Percentiles rank a stretch among this genome's conserved stretches.
Evolutionary conservation across 306 rosid genomes (phyloP).

Genomic region (Citrullus mucosospermus): DNA sequence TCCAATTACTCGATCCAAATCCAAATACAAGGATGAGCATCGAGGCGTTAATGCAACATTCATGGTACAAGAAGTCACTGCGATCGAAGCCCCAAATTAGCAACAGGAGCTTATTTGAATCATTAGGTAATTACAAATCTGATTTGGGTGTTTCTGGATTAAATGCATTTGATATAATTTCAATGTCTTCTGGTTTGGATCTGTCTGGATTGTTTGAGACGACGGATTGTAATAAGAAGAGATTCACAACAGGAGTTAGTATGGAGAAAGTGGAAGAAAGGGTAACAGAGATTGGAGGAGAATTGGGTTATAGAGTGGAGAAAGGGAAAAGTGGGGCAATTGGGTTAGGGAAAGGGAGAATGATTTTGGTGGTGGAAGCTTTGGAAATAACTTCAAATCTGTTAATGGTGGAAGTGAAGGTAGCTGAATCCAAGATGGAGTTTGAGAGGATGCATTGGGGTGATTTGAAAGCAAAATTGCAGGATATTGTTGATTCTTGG

Average conservation of each 20-base stretch:
- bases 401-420: conserved; percentile 40
- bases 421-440: conserved; percentile 46
- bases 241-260: conserved; percentile 35
- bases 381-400: conserved; percentile 30
- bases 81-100: conserved; percentile 8
- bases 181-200: conserved; percentile 77
- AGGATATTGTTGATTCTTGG: conserved; percentile 52
- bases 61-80: conserved; percentile 48
- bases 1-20: conserved; percentile 63
- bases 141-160: conserved; percentile 13
- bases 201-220: conserved; percentile 60
- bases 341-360: conserved; percentile 56
- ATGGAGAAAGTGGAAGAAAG: conserved; percentile 38
- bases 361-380: conserved; percentile 39
- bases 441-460: conserved; percentile 49
- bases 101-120: conserved; percentile 6
- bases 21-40: conserved; percentile 41
- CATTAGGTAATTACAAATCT: conserved; percentile 8
- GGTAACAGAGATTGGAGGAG: conserved; percentile 42
- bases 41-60: conserved; percentile 19
- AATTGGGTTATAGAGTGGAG: conserved; percentile 49
- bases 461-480: conserved; percentile 30
- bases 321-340: conserved; percentile 47
- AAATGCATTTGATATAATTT: conserved; percentile 89
- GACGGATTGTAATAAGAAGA: conserved; percentile 15